Evolutionary conservation across 1,284 basidiomycete genomes (phyloP).

Genomic region (Cryptococcus sp.): DNA sequence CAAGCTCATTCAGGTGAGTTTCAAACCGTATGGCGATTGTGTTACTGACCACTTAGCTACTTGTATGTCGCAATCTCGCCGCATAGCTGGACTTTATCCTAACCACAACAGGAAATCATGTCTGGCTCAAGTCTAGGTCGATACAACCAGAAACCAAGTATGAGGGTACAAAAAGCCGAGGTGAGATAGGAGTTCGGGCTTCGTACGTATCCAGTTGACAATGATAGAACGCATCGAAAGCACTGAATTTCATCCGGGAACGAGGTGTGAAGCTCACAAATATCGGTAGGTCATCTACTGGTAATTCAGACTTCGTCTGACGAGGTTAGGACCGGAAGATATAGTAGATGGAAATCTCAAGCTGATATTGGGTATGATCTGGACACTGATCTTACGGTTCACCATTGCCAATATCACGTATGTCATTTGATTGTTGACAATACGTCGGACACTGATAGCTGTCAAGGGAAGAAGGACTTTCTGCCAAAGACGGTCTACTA

Average conservation of each 20-base stretch:
- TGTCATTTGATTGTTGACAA: conserved; percentile 29
- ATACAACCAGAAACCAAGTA: conserved; percentile 83
- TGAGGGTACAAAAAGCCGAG: conserved; percentile 94
- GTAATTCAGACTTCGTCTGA: neutral
- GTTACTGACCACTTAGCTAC: conserved; percentile 9
- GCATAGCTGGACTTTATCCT: neutral
- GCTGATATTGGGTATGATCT: conserved; percentile 97
- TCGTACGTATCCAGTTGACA: neutral
- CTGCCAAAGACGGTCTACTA: conserved; percentile 90
- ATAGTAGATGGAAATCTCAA: conserved; percentile 98
- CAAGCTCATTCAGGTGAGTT: conserved; percentile 66
- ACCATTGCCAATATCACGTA: conserved; percentile 97
- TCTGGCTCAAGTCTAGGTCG: conserved; percentile 85
- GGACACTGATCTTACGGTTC: conserved; percentile 94
- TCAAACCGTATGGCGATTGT: neutral
- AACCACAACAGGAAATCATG: conserved; percentile 76
- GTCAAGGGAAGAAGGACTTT: conserved; percentile 86
- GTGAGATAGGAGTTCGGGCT: conserved; percentile 14
- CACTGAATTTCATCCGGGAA: conserved; percentile 89
- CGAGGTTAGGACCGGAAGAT: conserved; percentile 54
- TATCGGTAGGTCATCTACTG: conserved; percentile 62
- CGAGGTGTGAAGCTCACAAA: conserved; percentile 95
- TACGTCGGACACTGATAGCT: conserved; percentile 11
- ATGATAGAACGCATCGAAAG: conserved; percentile 80
- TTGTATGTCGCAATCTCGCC: conserved; percentile 12